phyloP scores from a whole-genome alignment of 139 green algal genomes.

The Mesostigma viride region DNA sequence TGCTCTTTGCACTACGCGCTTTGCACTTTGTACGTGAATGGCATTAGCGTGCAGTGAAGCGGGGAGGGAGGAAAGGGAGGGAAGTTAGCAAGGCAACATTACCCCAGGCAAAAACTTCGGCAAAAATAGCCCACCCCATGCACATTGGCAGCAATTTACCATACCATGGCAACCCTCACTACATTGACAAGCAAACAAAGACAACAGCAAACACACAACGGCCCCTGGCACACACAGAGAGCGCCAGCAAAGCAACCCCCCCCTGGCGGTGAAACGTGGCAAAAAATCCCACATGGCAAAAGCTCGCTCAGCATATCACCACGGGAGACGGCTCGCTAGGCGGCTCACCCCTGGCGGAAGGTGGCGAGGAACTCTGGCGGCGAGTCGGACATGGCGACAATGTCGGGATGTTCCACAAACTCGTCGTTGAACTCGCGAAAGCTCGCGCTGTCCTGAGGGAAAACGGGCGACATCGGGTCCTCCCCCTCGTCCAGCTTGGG shows the following conservation, averaged over 20 bases:
- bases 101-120: too few relatives aligned
- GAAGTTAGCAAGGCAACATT: too few relatives aligned
- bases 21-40: too few relatives aligned
- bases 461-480: background rate
- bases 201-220: background rate
- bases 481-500: conserved; percentile 12
- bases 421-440: conserved; percentile 42
- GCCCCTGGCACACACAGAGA: background rate
- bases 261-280: background rate
- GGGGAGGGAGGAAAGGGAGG: too few relatives aligned
- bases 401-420: conserved; percentile 67
- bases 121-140: too few relatives aligned
- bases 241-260: conserved; percentile 8
- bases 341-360: conserved; percentile 39
- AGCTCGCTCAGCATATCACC: conserved; percentile 25
- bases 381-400: conserved; percentile 45
- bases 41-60: too few relatives aligned
- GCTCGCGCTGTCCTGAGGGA: conserved; percentile 3
- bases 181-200: background rate
- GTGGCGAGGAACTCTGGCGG: conserved; percentile 43
- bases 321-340: background rate
- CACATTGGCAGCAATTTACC: too few relatives aligned
- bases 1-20: too few relatives aligned
- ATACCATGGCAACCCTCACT: background rate
- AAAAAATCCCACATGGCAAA: background rate